Base-by-base conservation (phyloP, 2,329 filamentous ascomycete species). In the Clonostachys sp. region DNA sequence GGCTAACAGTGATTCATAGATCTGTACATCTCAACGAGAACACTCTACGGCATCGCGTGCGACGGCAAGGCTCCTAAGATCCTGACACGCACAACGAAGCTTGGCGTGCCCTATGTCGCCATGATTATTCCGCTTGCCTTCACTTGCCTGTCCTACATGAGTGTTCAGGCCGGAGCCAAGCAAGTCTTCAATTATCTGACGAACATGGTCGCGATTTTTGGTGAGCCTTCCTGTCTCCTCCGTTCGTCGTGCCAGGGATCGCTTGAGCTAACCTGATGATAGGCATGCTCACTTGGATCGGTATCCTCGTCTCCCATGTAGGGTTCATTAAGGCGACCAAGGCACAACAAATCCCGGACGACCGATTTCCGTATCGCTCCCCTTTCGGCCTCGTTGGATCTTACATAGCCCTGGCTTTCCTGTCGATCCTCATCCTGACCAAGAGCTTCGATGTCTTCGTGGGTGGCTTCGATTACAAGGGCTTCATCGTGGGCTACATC, bases 401-500 rank as follows among this genome's bases (percentile, higher is more conserved):
- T 3, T 91, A 65, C 44, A 79, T 82, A 48, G 76, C 83, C 2
- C 67, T 89, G 5, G 62, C 68, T 3, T 82, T 79, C 48, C 86
- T 82, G 36, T 71, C 77, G 24, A 59, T 86, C 35, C 83, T 91
- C 68, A 80, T 83, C 2, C 73, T 90, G 50, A 84, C 89, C 36
- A 84, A 86, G 41, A 86, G 86, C 0, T 91, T 89, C 52, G 75
- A 84, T 2, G 83, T 87, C 5, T 91, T 91, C 58, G 72, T 89
- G 49, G 80, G 83, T 0, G 67, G 73, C 13, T 71, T 69, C 40
- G 63, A 63, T 45, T 65, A 63, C 18, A 66, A 63, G 56, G 63
- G 63, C 2, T 91, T 90, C 60, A 65, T 89, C 45, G 86, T 87
- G 56, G 68, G 70, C 1, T 89, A 89, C 57, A 80, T 85, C 50